Evolutionary conservation across 2,329 filamentous ascomycete genomes (phyloP).

Genomic region (Cercospora sp.): DNA sequence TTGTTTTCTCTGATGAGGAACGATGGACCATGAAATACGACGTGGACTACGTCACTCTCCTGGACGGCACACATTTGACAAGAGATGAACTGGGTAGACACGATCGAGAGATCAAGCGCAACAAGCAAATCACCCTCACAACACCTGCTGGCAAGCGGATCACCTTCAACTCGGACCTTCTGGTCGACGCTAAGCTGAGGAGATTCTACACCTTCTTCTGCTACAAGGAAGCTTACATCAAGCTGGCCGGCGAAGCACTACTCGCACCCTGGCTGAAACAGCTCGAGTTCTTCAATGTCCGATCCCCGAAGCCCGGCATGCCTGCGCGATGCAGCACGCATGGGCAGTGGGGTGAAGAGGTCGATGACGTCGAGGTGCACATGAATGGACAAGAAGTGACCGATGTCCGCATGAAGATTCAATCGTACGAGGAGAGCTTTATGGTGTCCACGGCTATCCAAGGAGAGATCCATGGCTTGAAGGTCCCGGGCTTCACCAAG

Average conservation of each 20-base stretch:
- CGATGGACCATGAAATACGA: slow-evolving; percentile 61
- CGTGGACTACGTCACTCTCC: slow-evolving; percentile 45
- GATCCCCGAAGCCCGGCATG: slow-evolving; percentile 53
- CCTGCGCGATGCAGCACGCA: slow-evolving; percentile 46
- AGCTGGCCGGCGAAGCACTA: slow-evolving; percentile 77
- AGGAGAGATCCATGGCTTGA: slow-evolving; percentile 34
- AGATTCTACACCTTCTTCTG: slow-evolving; percentile 78
- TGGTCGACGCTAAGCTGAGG: slow-evolving; percentile 64
- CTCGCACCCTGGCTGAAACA: slow-evolving; percentile 70
- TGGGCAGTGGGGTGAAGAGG: slow-evolving; percentile 49
- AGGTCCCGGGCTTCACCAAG: slow-evolving; percentile 37
- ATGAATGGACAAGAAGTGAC: slow-evolving; percentile 49
- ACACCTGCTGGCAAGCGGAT: slow-evolving; percentile 40
- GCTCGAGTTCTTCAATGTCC: slow-evolving; percentile 67
- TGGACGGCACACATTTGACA: slow-evolving; percentile 46
- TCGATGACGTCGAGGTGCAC: slow-evolving; percentile 53
- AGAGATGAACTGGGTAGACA: slow-evolving; percentile 45
- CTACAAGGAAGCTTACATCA: slow-evolving; percentile 77
- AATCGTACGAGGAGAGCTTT: slow-evolving; percentile 59
- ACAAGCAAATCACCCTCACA: slow-evolving; percentile 42
- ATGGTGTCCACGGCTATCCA: slow-evolving; percentile 59
- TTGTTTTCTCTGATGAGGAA: slow-evolving; percentile 67
- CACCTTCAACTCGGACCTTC: slow-evolving; percentile 45
- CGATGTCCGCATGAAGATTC: slow-evolving; percentile 58
- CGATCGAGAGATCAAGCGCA: slow-evolving; percentile 45